Base-by-base conservation (phyloP, 129 eudicot species). In the Saposhnikovia divaricata region DNA sequence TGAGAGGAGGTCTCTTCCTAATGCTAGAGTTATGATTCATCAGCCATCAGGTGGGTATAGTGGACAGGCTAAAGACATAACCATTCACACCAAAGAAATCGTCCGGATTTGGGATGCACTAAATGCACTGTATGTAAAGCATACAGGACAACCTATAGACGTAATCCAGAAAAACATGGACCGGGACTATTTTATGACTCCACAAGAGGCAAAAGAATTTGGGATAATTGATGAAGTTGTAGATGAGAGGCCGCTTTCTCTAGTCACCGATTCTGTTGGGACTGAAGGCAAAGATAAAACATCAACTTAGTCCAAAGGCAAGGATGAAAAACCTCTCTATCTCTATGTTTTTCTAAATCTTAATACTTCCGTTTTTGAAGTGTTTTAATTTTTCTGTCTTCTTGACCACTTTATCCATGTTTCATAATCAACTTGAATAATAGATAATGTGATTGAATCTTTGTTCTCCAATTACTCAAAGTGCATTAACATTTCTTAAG, bases 21-120 rank as follows among this genome's bases (percentile, higher is more conserved):
- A 93, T 82, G 98, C 97, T 12, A 89, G 96, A 3, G 81, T 93
- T 42, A 93, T 93, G 98, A 82, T 93, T 74, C 98, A 93, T 84
- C 98, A 93, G 80, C 98, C 98, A 46, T 91, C 97, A 4, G 98
- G 97, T 76, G 98, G 97, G 74, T 89, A 91, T 81, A 91, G 95
- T 81, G 98, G 96, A 70, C 97, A 93, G 79, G 96, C 98, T 72
- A 89, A 89, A 85, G 98, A 93, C 82, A 82, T 93, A 76, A 88
- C 90, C 51, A 93, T 93, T 75, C 98, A 93, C 88, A 93, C 97
- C 27, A 89, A 91, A 78, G 91, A 93, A 69, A 93, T 93, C 79
- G 85, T 93, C 72, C 95, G 97, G 65, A 89, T 93, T 69, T 91
- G 97, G 98, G 98, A 93, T 79, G 53, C 89, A n/a, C 82, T 93